phyloP scores from a whole-genome alignment of 2,329 filamentous ascomycete species.

The Chrysoporthe austroafricana region DNA sequence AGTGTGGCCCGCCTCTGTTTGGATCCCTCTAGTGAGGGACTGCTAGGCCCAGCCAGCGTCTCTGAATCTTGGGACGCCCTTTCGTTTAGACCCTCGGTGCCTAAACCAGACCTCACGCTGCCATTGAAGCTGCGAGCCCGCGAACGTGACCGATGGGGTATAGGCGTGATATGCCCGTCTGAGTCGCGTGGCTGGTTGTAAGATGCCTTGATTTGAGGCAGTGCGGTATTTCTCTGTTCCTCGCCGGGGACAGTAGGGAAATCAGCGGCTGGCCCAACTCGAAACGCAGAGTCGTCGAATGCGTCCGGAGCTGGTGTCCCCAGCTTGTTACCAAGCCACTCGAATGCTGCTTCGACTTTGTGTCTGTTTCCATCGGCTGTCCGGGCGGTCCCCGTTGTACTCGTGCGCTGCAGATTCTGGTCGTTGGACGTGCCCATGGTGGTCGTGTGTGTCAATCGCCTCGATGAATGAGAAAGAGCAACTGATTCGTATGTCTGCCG shows the following conservation, averaged over 20 bases:
- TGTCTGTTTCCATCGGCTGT: slow-evolving; percentile 13
- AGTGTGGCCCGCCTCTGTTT: slow-evolving; percentile 2
- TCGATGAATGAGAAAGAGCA: neutral
- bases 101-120: slow-evolving; percentile 15
- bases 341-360: slow-evolving; percentile 7
- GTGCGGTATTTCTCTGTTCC: slow-evolving; percentile 12
- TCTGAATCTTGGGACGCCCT: slow-evolving; percentile 1
- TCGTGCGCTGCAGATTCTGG: neutral
- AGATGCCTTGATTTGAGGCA: slow-evolving; percentile 12
- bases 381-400: neutral
- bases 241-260: slow-evolving; percentile 20
- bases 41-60: neutral
- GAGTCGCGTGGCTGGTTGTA: slow-evolving; percentile 18
- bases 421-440: slow-evolving; percentile 4
- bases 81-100: neutral
- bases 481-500: neutral
- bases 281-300: slow-evolving; percentile 18
- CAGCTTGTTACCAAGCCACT: slow-evolving; percentile 14
- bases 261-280: slow-evolving; percentile 11
- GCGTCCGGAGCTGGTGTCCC: slow-evolving; percentile 19
- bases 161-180: slow-evolving; percentile 12
- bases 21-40: neutral
- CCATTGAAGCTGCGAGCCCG: slow-evolving; percentile 10
- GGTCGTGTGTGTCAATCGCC: neutral
- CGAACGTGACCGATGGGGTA: neutral